Evolutionary conservation across 768 basidiomycete species (phyloP), one percentile per base, ranked within the genome.

Genomic region (Krasilnikovozyma curviuscula): DNA sequence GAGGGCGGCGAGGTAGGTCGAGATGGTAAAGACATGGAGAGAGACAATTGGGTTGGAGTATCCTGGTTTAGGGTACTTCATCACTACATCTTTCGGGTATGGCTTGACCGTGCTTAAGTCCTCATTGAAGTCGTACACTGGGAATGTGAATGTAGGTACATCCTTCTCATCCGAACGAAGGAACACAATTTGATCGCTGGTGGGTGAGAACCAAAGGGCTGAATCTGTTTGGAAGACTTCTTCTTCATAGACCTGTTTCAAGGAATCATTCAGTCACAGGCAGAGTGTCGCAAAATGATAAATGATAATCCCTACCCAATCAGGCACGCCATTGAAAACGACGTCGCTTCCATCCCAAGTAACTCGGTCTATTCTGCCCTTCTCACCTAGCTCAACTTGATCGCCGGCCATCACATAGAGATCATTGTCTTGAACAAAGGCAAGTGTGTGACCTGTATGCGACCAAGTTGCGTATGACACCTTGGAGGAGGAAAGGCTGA

Each of bases 121-220:
- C 0, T 73, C 69, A 0, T 78, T 77, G 14, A 85, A 84, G 58
- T 95, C 95, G 66, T 91, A 98, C 37, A 95, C 71, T 2, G 89
- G 86, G 67, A 83, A 84, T 32, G 70, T 73, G 66, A 76, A 98
- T 58, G 39, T 30, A 81, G 81, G 44, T 79, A 98, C 93, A 0
- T 70, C 67, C 1, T 83, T 81, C 66, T 97, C 91, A 61, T 98
- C 85, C 52, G 84, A 78, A 10, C 73, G 67, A 35, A 95, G 74
- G 70, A 81, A 98, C 0, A 88, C 85, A 37, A 98, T 53, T 29
- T 68, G 66, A 2, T 62, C 55, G 0, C 77, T 76, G 56, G 79
- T 73, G 3, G 89, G 91, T 9, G 82, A 80, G 81, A 83, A 97
- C 86, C 86, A 97, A 5, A 91, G 68, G 0, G 88, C 78, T 40